Conservation (phyloP, 345 rosid species). For the Lepidium didymum region DNA sequence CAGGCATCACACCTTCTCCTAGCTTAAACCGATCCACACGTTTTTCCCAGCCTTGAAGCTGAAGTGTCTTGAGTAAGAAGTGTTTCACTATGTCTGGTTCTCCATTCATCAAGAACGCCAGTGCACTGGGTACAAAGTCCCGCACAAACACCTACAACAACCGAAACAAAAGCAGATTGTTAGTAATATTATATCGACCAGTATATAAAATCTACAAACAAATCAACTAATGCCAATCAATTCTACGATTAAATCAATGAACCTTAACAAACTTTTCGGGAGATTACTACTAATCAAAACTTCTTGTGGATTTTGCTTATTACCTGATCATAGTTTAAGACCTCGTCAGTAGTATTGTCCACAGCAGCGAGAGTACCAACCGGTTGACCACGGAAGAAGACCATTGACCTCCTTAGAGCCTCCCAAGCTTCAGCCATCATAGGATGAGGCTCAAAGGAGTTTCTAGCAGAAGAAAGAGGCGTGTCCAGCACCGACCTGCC, state of each 20-base stretch:
- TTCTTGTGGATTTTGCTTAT: neutral
- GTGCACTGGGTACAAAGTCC: slow-evolving; percentile 85
- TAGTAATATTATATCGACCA: neutral
- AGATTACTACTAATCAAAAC: neutral
- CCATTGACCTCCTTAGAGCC: slow-evolving; percentile 63
- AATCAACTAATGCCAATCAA: neutral
- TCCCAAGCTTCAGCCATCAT: slow-evolving; percentile 99
- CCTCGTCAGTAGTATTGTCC: slow-evolving; percentile 94
- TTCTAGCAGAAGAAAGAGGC: slow-evolving; percentile 73
- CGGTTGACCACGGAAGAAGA: slow-evolving; percentile 65
- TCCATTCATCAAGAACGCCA: slow-evolving; percentile 86
- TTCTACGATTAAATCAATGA: neutral
- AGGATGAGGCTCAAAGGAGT: slow-evolving; percentile 92
- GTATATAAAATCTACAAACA: neutral
- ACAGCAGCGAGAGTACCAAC: slow-evolving; percentile 85
- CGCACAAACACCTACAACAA: slow-evolving; percentile 63
- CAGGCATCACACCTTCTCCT: slow-evolving; percentile 90
- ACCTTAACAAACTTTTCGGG: neutral
- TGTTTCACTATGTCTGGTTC: slow-evolving; percentile 78
- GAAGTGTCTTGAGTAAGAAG: slow-evolving; percentile 66
- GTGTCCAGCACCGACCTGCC: slow-evolving; percentile 72
- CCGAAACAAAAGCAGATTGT: neutral
- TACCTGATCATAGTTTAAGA: slow-evolving; percentile 96
- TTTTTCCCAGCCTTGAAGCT: slow-evolving; percentile 84
- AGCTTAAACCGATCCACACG: slow-evolving; percentile 67